Evolutionary conservation across 2,329 filamentous ascomycete genomes (phyloP).

Genomic region (Pseudogymnoascus pannorum): DNA sequence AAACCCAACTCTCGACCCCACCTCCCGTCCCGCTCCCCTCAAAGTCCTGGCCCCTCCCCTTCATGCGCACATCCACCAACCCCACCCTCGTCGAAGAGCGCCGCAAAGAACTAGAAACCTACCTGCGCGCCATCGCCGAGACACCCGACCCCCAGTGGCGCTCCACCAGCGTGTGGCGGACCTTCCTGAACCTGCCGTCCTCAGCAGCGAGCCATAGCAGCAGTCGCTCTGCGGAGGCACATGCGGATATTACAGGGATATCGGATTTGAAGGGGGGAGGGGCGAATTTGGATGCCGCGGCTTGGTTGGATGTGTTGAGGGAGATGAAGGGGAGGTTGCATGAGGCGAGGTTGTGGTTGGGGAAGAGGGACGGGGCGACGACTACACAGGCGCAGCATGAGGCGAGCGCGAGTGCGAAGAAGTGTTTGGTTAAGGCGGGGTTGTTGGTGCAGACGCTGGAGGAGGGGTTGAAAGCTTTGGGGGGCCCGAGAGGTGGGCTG

Average conservation of each 20-base stretch:
- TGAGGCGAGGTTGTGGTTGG: slow-evolving; percentile 58
- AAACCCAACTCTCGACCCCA: slow-evolving; percentile 49
- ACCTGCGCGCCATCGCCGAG: slow-evolving; percentile 65
- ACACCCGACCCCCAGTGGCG: slow-evolving; percentile 71
- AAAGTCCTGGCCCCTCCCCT: slow-evolving; percentile 56
- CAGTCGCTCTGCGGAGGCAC: slow-evolving; percentile 11
- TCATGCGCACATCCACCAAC: slow-evolving; percentile 63
- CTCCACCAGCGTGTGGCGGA: slow-evolving; percentile 62
- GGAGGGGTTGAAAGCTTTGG: slow-evolving; percentile 53
- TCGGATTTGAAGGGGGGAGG: slow-evolving; percentile 13
- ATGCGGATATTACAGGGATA: slow-evolving; percentile 32
- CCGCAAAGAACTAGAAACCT: slow-evolving; percentile 60
- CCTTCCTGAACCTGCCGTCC: slow-evolving; percentile 63
- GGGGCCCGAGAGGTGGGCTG: slow-evolving; percentile 38
- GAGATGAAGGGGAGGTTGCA: slow-evolving; percentile 67
- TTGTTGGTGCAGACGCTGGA: slow-evolving; percentile 56
- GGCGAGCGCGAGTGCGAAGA: slow-evolving; percentile 67
- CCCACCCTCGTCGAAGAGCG: slow-evolving; percentile 64
- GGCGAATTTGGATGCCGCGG: slow-evolving; percentile 51
- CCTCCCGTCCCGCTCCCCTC: slow-evolving; percentile 64
- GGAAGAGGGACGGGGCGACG: slow-evolving; percentile 56
- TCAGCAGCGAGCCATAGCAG: slow-evolving; percentile 32
- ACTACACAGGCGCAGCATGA: slow-evolving; percentile 49
- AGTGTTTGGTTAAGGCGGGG: slow-evolving; percentile 60
- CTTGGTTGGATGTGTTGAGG: slow-evolving; percentile 70